Evolutionary conservation across 2,329 filamentous ascomycete genomes (phyloP).

Genomic region (Colletotrichum sp.): DNA sequence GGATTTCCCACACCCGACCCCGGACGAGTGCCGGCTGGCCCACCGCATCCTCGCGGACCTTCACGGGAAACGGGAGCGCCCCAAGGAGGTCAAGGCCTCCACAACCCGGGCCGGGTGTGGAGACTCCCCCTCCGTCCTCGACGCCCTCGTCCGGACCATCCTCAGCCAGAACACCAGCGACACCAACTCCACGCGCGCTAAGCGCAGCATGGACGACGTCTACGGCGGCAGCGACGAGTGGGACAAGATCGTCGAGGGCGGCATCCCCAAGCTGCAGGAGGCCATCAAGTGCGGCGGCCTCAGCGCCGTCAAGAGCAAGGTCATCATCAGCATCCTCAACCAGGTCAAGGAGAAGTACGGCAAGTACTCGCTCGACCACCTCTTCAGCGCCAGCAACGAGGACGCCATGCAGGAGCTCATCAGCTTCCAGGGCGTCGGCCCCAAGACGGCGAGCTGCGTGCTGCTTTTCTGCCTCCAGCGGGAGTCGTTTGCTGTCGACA

Average conservation of each 20-base stretch:
- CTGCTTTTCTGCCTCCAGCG: conserved; percentile 54
- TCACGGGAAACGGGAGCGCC: conserved; percentile 69
- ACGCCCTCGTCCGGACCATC: conserved; percentile 56
- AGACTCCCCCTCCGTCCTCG: conserved; percentile 53
- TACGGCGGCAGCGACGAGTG: conserved; percentile 50
- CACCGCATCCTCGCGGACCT: conserved; percentile 65
- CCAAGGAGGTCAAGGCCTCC: conserved; percentile 65
- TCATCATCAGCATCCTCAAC: conserved; percentile 71
- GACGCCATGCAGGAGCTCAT: conserved; percentile 57
- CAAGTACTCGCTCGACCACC: conserved; percentile 52
- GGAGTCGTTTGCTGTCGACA: conserved; percentile 57
- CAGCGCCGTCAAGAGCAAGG: conserved; percentile 73
- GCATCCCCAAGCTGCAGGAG: conserved; percentile 47
- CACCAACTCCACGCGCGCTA: conserved; percentile 64
- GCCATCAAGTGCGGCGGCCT: conserved; percentile 77
- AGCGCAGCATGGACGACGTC: conserved; percentile 47
- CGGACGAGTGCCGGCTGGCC: conserved; percentile 72
- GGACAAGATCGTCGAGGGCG: conserved; percentile 44
- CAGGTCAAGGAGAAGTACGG: conserved; percentile 59
- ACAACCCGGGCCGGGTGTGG: conserved; percentile 68
- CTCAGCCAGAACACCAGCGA: conserved; percentile 59
- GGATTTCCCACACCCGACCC: conserved; percentile 67
- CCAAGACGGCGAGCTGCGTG: conserved; percentile 60
- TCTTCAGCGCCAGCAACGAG: conserved; percentile 45
- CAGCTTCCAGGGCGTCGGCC: conserved; percentile 55